A percentile compares a stretch with the other conserved stretches of the same genome.
Conservation (phyloP, 352 stramenopile species). For the Globisporangium solare region DNA sequence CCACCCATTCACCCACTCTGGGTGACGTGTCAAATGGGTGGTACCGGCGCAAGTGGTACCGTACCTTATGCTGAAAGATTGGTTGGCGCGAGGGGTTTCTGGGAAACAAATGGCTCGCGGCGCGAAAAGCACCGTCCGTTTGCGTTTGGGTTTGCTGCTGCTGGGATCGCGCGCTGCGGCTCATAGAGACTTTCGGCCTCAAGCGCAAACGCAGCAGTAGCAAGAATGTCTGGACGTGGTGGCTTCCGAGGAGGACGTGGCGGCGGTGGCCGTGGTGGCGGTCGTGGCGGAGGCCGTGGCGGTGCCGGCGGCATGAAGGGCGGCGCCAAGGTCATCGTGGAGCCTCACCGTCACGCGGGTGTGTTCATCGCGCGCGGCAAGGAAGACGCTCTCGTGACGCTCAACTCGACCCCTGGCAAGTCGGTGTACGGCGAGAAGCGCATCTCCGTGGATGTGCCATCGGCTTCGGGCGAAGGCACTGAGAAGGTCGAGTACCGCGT, state of each 20-base stretch:
- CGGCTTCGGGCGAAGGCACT: slow-evolving; percentile 82
- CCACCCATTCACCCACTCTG: neutral
- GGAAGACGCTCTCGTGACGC: slow-evolving; percentile 98
- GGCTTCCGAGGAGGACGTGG: slow-evolving; percentile 10
- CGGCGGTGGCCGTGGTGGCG: neutral
- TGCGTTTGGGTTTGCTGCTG: no score
- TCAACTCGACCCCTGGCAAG: slow-evolving; percentile 98
- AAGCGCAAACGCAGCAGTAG: neutral
- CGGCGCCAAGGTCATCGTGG: slow-evolving; percentile 95
- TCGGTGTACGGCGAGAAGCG: slow-evolving; percentile 99
- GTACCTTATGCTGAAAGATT: neutral
- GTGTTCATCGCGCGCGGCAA: slow-evolving; percentile 99
- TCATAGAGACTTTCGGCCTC: neutral
- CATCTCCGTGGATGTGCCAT: slow-evolving; percentile 96
- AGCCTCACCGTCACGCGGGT: slow-evolving; percentile 97
- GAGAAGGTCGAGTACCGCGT: slow-evolving; percentile 99
- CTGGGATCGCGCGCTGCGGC: neutral
- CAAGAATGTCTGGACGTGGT: slow-evolving; percentile 20
- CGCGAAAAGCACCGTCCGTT: neutral
- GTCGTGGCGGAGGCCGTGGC: slow-evolving; percentile 46
- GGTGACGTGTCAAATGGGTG: neutral
- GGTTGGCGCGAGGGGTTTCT: neutral
- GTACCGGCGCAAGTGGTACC: neutral
- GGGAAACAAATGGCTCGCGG: neutral
- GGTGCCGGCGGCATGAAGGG: slow-evolving; percentile 91